phyloP scores from a whole-genome alignment of 2,329 filamentous ascomycete genomes.

The Podosphaera fusca region DNA sequence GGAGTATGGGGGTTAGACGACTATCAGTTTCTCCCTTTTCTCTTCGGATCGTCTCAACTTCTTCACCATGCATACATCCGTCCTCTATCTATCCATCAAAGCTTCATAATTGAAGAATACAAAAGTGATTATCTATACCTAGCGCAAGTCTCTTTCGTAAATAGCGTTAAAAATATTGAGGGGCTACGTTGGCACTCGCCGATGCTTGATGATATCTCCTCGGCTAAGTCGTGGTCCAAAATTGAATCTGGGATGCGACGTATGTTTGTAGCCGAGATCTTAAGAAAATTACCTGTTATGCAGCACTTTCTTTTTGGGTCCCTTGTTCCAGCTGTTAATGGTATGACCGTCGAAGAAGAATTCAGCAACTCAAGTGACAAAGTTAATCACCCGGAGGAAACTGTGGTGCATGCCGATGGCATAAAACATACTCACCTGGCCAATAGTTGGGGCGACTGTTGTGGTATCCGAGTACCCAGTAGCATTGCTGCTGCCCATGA shows the following conservation, averaged over 20 bases:
- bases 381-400: slow-evolving; percentile 24
- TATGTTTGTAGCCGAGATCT: slow-evolving; percentile 87
- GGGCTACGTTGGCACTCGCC: slow-evolving; percentile 89
- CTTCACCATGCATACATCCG: slow-evolving; percentile 64
- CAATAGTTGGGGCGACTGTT: slow-evolving; percentile 80
- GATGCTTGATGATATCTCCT: slow-evolving; percentile 94
- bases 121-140: slow-evolving; percentile 70
- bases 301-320: slow-evolving; percentile 93
- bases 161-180: slow-evolving; percentile 87
- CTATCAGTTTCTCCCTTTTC: slow-evolving; percentile 88
- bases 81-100: slow-evolving; percentile 64
- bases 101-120: slow-evolving; percentile 69
- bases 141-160: slow-evolving; percentile 81
- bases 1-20: slow-evolving; percentile 96
- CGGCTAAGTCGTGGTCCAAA: slow-evolving; percentile 74
- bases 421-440: slow-evolving; percentile 49
- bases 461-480: slow-evolving; percentile 91
- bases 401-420: slow-evolving; percentile 39
- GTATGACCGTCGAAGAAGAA: slow-evolving; percentile 49
- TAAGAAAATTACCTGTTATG: slow-evolving; percentile 90
- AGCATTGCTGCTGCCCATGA: slow-evolving; percentile 79
- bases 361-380: slow-evolving; percentile 23
- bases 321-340: slow-evolving; percentile 54
- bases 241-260: slow-evolving; percentile 86
- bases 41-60: slow-evolving; percentile 82